Evolutionary conservation across 345 rosid species (phyloP).

Genomic region (Rhodamnia argentea): DNA sequence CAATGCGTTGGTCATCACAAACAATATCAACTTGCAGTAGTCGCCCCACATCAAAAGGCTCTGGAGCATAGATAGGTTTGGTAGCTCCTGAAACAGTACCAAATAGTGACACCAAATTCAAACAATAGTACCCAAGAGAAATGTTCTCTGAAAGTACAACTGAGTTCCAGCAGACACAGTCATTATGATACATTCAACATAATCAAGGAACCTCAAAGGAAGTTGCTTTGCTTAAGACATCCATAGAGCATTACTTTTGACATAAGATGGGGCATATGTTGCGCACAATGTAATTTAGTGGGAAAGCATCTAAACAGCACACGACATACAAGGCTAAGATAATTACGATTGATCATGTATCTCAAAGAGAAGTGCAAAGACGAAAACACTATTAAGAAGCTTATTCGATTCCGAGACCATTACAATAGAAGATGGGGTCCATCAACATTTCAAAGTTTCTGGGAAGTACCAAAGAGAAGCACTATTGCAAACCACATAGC

Average conservation of each 20-base stretch:
- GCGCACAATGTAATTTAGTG: not conserved
- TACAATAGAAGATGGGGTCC: not conserved
- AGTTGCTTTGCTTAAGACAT: not conserved
- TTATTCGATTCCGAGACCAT: not conserved
- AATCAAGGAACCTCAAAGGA: not conserved
- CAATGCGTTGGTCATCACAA: conserved; percentile 33
- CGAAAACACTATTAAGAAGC: not conserved
- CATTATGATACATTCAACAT: not conserved
- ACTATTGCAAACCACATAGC: not conserved
- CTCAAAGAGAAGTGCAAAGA: not conserved
- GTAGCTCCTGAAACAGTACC: conserved; percentile 58
- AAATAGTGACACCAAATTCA: conserved; percentile 1
- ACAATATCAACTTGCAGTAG: conserved; percentile 57
- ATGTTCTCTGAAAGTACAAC: not conserved
- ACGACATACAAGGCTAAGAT: not conserved
- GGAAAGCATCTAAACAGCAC: not conserved
- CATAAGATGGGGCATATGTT: not conserved
- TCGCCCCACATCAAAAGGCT: conserved; percentile 87
- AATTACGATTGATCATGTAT: not conserved
- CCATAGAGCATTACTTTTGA: not conserved
- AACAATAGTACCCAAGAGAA: not conserved
- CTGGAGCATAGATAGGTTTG: conserved; percentile 83
- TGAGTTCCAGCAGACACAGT: not conserved
- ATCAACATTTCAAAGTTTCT: not conserved
- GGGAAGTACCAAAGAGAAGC: not conserved